Conservation (phyloP, 768 basidiomycete species). For the Gymnopilus dilepis region DNA sequence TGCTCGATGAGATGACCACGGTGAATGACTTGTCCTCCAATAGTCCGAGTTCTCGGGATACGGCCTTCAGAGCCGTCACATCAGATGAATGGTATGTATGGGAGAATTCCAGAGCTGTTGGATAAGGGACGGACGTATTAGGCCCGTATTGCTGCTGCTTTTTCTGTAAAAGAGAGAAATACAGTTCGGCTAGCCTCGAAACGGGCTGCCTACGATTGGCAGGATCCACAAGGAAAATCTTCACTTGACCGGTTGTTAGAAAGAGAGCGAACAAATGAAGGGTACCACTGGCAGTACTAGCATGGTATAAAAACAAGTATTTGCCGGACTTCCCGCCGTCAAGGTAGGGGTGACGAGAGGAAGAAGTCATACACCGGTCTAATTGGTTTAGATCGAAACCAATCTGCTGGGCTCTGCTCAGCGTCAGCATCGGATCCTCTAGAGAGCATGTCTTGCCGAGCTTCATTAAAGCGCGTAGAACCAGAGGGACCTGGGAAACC, state of each 20-base stretch:
- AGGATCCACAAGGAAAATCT: constrained; percentile 89
- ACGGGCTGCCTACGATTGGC: constrained; percentile 87
- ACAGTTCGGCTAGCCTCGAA: constrained; percentile 75
- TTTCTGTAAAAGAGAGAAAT: constrained; percentile 65
- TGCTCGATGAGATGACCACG: constrained; percentile 84
- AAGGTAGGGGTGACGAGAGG: constrained; percentile 73
- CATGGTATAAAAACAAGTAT: constrained; percentile 90
- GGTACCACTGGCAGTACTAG: constrained; percentile 69
- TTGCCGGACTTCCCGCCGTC: constrained; percentile 71
- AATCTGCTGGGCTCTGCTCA: constrained; percentile 80
- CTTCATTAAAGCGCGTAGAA: constrained; percentile 79
- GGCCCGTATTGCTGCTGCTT: constrained; percentile 45
- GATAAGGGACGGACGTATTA: constrained; percentile 65
- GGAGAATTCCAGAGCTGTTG: constrained; percentile 60
- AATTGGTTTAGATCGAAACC: constrained; percentile 88
- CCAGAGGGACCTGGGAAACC: constrained; percentile 69
- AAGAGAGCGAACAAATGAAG: constrained; percentile 92
- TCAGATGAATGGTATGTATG: constrained; percentile 83
- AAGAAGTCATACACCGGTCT: constrained; percentile 60
- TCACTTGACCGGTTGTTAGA: constrained; percentile 69
- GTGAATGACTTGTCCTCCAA: constrained; percentile 75
- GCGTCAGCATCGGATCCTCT: constrained; percentile 66
- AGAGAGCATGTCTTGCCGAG: constrained; percentile 84
- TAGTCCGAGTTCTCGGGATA: constrained; percentile 85
- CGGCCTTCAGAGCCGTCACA: constrained; percentile 77